phyloP scores from a whole-genome alignment of 208 protist genomes.

The Perkinsela sp. region DNA sequence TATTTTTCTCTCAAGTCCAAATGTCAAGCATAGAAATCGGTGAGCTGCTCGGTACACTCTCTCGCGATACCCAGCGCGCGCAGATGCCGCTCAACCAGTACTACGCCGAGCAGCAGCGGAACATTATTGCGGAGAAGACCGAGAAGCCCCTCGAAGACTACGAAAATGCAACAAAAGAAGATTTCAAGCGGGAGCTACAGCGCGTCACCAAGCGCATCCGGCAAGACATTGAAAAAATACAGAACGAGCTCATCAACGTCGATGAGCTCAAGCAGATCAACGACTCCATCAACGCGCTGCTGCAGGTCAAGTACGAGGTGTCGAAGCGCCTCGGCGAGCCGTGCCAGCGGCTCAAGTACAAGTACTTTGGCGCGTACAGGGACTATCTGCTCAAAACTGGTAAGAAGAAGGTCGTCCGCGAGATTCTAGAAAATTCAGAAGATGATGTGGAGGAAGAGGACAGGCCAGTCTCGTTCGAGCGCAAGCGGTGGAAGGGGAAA shows the following conservation, averaged over 20 bases:
- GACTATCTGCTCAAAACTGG: background rate
- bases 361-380: background rate
- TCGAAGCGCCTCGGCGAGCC: background rate
- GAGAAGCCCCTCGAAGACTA: background rate
- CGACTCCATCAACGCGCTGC: background rate
- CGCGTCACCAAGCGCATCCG: background rate
- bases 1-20: background rate
- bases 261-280: background rate
- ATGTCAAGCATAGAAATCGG: background rate
- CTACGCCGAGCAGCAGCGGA: background rate
- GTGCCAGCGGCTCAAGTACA: background rate
- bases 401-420: background rate
- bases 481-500: background rate
- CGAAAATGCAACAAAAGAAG: background rate
- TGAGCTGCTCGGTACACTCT: background rate
- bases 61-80: background rate
- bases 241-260: background rate
- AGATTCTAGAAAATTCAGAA: background rate
- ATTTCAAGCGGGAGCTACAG: background rate
- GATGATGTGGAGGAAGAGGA: background rate
- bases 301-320: background rate
- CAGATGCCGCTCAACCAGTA: background rate
- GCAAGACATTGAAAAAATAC: background rate
- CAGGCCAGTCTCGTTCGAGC: background rate
- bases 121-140: background rate